Conservation (phyloP, 2,329 filamentous ascomycete genomes). For the Talaromyces sp. region DNA sequence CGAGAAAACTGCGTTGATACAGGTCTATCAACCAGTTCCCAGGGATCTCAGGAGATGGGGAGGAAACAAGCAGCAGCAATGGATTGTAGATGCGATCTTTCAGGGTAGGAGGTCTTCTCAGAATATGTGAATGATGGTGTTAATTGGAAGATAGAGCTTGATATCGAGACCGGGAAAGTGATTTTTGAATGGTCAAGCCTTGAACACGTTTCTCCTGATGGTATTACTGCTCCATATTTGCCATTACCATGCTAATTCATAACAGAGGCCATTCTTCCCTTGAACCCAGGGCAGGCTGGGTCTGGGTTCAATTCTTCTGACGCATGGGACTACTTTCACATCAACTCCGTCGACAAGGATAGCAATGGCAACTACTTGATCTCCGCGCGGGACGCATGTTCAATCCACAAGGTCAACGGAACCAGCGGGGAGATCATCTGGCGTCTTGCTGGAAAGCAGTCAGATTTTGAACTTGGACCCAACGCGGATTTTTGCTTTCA, state of each 20-base stretch:
- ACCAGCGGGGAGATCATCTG: conserved; percentile 44
- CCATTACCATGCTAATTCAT: neutral
- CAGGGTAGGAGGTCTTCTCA: conserved; percentile 39
- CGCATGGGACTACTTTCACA: conserved; percentile 50
- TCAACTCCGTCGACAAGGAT: conserved; percentile 41
- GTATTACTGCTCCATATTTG: conserved; percentile 27
- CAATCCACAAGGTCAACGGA: conserved; percentile 46
- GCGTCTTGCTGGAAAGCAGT: conserved; percentile 41
- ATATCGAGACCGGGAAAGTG: conserved; percentile 51
- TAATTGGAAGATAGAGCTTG: conserved; percentile 23
- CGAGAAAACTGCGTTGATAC: conserved; percentile 49
- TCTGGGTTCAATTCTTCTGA: conserved; percentile 34
- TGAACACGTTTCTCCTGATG: conserved; percentile 50
- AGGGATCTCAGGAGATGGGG: conserved; percentile 43
- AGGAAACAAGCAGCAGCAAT: conserved; percentile 45
- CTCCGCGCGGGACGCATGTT: conserved; percentile 42
- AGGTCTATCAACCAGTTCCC: conserved; percentile 43
- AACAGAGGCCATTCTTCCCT: neutral
- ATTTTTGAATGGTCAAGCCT: conserved; percentile 57
- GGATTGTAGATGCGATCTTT: conserved; percentile 53
- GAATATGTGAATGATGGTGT: neutral
- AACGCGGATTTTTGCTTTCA: conserved; percentile 48
- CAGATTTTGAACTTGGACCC: conserved; percentile 37
- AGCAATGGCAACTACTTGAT: conserved; percentile 43
- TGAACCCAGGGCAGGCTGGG: conserved; percentile 45